Percentiles rank a stretch among this genome's conserved stretches.
These are phyloP conservation scores for Eimeria tenella DNA, from an alignment of 169 alveolate genomes.

Conservation along the genomic window DNA sequence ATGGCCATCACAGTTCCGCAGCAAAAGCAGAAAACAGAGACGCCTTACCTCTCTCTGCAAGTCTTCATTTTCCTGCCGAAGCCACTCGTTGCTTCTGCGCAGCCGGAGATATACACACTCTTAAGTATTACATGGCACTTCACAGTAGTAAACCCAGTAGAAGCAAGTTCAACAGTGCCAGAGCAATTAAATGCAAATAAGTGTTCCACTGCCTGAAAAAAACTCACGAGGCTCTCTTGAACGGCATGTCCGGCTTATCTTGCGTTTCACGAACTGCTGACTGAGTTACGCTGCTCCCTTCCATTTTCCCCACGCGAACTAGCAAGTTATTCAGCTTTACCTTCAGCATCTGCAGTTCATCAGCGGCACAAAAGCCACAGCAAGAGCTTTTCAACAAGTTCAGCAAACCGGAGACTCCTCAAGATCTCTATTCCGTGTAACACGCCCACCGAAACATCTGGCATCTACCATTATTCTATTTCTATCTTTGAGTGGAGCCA, in stretches of 20 bases:
- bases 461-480: too few relatives aligned
- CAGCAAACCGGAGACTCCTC: neutral
- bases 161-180: neutral
- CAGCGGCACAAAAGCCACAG: neutral
- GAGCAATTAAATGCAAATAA: too few relatives aligned
- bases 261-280: neutral
- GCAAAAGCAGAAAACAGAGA: neutral
- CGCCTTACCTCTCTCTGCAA: slow-evolving; percentile 42
- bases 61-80: slow-evolving; percentile 47
- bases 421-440: too few relatives aligned
- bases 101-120: neutral
- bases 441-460: too few relatives aligned
- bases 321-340: slow-evolving; percentile 36
- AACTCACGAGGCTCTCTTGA: slow-evolving; percentile 27
- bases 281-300: neutral
- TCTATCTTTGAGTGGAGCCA: neutral
- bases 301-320: slow-evolving; percentile 4
- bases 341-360: slow-evolving; percentile 36
- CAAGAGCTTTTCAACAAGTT: neutral
- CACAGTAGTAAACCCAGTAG: neutral
- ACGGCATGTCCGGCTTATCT: neutral
- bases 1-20: neutral
- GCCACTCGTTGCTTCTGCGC: slow-evolving; percentile 71
- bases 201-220: too few relatives aligned
- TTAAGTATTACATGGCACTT: too few relatives aligned